Evolutionary conservation across 176 grass and related monocot genomes (phyloP).

Genomic region (Rhynchospora tenuis): DNA sequence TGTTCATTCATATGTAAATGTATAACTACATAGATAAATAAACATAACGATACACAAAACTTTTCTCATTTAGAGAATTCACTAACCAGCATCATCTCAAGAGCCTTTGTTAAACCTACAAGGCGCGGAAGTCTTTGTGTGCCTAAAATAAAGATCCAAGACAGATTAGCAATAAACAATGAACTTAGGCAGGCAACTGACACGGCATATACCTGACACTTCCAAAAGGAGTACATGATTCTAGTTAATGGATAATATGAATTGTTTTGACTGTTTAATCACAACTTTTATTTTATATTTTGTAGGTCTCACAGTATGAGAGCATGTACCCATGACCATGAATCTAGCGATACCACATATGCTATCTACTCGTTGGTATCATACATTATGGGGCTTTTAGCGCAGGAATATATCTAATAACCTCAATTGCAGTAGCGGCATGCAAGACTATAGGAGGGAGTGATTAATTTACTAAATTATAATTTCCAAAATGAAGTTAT

Average conservation of each 20-base stretch:
- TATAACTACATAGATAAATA: background rate
- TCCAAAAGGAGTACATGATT: background rate
- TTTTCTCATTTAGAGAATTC: background rate
- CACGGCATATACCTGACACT: background rate
- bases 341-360: background rate
- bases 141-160: constrained; percentile 37
- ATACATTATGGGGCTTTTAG: background rate
- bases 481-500: background rate
- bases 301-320: background rate
- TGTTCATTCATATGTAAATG: constrained; percentile 26
- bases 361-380: background rate
- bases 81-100: constrained; percentile 93
- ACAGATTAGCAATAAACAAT: constrained; percentile 1
- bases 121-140: constrained; percentile 91
- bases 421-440: background rate
- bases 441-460: background rate
- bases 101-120: constrained; percentile 77
- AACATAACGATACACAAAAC: background rate
- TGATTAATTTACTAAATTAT: background rate
- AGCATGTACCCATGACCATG: background rate
- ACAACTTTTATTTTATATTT: background rate
- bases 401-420: background rate
- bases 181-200: background rate
- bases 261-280: background rate
- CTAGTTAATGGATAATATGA: background rate